Conservation (phyloP, 2,329 filamentous ascomycete species). For the Cryoendolithus antarcticus region DNA sequence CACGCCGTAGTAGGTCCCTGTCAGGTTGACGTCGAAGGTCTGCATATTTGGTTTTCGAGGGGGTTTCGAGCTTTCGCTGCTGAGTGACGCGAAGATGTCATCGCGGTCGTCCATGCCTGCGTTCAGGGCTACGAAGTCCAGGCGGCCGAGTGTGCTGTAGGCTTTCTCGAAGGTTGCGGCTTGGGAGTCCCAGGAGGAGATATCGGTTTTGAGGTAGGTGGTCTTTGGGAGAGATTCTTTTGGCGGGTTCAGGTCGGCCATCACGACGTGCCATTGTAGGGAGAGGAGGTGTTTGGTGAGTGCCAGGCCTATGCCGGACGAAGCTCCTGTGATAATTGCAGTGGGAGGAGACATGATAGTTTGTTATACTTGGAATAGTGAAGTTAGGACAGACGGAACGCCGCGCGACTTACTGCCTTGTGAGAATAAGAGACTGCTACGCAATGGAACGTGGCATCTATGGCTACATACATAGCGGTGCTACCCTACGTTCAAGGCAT, state of each 20-base stretch:
- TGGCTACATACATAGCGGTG: too few species aligned
- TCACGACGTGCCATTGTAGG: conserved; percentile 29
- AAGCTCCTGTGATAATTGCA: conserved; percentile 34
- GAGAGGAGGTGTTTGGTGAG: conserved; percentile 30
- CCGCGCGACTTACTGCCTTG: too few species aligned
- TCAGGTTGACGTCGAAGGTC: conserved; percentile 24
- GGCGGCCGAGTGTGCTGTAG: conserved; percentile 14
- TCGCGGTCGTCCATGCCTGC: conserved; percentile 26
- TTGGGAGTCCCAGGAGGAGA: conserved; percentile 18
- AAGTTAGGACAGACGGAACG: too few species aligned
- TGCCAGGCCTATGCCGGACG: conserved; percentile 33
- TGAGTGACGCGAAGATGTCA: conserved; percentile 21
- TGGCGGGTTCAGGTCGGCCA: conserved; percentile 32
- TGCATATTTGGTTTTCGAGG: conserved; percentile 23
- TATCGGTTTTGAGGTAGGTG: conserved; percentile 24
- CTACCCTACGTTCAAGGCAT: too few species aligned
- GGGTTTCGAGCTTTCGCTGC: conserved; percentile 8
- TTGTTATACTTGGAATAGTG: not conserved
- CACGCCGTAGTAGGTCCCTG: conserved; percentile 23
- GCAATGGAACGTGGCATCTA: too few species aligned
- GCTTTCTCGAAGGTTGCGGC: conserved; percentile 14
- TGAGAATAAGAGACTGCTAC: too few species aligned
- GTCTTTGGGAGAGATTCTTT: conserved; percentile 15
- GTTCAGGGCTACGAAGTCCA: conserved; percentile 22
- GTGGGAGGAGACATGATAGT: conserved; percentile 25